Conservation (phyloP, 805 yeast genomes). For the Candida silvicultrix region DNA sequence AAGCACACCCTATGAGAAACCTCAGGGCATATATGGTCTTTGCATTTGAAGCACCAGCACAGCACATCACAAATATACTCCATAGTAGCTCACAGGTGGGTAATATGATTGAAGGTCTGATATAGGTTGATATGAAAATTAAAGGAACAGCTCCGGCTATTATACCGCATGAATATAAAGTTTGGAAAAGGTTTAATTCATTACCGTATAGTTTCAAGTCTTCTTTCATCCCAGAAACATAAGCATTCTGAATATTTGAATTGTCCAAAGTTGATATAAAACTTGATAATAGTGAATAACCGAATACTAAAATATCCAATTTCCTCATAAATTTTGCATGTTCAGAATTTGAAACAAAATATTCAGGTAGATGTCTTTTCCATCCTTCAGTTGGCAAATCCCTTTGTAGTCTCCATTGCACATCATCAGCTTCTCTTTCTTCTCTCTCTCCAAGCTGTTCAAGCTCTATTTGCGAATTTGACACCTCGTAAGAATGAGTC, state of each 20-base stretch:
- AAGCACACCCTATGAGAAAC: conserved; percentile 42
- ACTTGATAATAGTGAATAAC: conserved; percentile 51
- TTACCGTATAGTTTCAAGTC: conserved; percentile 51
- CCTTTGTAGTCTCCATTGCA: conserved; percentile 2
- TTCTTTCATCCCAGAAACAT: conserved; percentile 57
- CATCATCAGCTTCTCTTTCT: background rate
- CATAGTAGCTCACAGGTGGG: conserved; percentile 52
- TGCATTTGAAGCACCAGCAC: conserved; percentile 29
- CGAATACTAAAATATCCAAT: conserved; percentile 44
- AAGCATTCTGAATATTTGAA: conserved; percentile 56
- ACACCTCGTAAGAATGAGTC: background rate
- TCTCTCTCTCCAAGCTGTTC: no score
- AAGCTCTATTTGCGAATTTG: no score
- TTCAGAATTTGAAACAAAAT: conserved; percentile 21
- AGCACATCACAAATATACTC: conserved; percentile 53
- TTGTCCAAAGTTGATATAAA: conserved; percentile 63
- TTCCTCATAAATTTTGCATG: conserved; percentile 38
- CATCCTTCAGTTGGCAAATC: conserved; percentile 6
- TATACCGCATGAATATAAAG: conserved; percentile 50
- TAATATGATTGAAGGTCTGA: conserved; percentile 32
- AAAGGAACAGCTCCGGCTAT: conserved; percentile 51
- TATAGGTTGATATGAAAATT: conserved; percentile 43
- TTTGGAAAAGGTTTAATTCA: conserved; percentile 53
- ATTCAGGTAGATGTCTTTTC: conserved; percentile 8
- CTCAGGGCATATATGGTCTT: conserved; percentile 38